phyloP scores from a whole-genome alignment of 106 monocot species.

The Allium sativum region DNA sequence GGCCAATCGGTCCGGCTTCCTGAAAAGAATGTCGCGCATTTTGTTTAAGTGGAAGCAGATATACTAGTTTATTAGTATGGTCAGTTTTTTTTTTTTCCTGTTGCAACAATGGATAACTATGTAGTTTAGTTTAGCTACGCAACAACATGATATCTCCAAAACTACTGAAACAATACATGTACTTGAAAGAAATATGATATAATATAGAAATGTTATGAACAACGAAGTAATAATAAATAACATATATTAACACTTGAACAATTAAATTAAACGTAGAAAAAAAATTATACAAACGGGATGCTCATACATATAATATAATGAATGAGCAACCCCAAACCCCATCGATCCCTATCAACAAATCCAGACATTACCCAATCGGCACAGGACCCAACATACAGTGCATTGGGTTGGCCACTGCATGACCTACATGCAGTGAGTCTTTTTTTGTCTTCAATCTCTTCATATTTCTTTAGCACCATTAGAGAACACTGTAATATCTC shows the following conservation, averaged over 20 bases:
- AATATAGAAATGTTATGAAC: not conserved
- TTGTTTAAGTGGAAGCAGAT: no score
- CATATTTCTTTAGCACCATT: not conserved
- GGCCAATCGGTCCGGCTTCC: no score
- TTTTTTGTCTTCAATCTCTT: not conserved
- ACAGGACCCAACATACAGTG: not conserved
- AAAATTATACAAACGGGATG: not conserved
- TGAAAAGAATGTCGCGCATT: no score
- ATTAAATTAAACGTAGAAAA: not conserved
- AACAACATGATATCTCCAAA: no score
- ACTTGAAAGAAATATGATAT: not conserved
- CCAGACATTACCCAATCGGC: slow-evolving; percentile 1
- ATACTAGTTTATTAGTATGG: no score
- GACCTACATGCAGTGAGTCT: not conserved
- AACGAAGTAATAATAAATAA: no score
- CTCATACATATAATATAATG: no score
- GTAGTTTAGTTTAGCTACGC: no score
- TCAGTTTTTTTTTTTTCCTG: no score
- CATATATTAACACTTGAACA: not conserved
- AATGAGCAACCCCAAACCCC: slow-evolving; percentile 5
- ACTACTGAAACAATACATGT: not conserved
- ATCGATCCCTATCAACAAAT: not conserved
- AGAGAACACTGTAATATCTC: no score
- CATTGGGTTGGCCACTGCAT: not conserved
- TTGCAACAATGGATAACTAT: no score